phyloP scores from a whole-genome alignment of 208 protist genomes.

The Angomonas deanei region DNA sequence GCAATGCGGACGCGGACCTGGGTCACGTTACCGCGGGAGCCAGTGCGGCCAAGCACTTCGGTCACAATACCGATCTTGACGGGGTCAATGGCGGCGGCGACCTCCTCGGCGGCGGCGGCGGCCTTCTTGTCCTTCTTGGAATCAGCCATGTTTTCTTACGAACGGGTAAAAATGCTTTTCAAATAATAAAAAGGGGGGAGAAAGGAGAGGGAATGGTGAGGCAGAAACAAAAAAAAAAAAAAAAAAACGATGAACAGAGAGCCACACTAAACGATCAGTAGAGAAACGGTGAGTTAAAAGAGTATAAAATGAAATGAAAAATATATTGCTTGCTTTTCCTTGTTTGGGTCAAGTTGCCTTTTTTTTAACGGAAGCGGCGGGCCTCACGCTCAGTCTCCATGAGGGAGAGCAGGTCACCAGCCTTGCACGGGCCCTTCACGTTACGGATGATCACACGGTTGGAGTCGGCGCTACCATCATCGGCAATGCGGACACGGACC shows the following conservation, averaged over 20 bases:
- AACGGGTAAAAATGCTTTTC: not conserved
- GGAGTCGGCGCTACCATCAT: conserved; percentile 81
- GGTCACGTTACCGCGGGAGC: conserved; percentile 99
- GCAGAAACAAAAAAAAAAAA: not conserved
- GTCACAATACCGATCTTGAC: conserved; percentile 95
- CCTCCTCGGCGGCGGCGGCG: conserved; percentile 56
- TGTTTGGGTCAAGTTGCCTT: too few relatives aligned
- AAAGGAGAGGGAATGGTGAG: conserved; percentile 5
- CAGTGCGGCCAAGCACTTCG: conserved; percentile 98
- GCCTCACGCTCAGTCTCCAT: conserved; percentile 99
- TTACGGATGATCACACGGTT: conserved; percentile 98
- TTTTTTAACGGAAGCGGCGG: conserved; percentile 96
- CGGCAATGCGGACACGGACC: conserved; percentile 95
- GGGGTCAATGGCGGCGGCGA: conserved; percentile 60
- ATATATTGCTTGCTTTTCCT: not conserved
- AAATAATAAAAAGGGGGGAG: not conserved
- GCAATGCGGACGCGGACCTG: conserved; percentile 97
- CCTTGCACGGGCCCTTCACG: conserved; percentile 99
- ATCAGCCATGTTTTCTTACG: conserved; percentile 24
- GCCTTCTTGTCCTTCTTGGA: conserved; percentile 87
- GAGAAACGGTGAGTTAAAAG: not conserved
- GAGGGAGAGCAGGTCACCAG: conserved; percentile 98
- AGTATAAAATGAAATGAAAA: conserved; percentile 3
- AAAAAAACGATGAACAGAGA: conserved; percentile 1
- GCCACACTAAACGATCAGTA: not conserved